phyloP scores from a whole-genome alignment of 768 basidiomycete species.

The Dendrothele bispora region DNA sequence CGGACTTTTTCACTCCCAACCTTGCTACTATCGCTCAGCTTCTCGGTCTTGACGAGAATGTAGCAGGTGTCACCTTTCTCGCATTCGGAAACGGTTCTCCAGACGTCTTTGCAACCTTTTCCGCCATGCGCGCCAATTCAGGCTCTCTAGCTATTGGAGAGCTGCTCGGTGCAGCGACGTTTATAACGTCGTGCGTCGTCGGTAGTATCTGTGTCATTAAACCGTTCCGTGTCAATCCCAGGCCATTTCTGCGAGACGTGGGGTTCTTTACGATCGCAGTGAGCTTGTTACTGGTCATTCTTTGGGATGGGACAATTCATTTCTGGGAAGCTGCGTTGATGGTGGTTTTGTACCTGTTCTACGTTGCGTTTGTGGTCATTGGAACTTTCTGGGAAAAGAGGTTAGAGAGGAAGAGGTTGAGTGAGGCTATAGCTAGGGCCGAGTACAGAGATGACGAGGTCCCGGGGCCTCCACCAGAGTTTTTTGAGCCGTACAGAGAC shows the following conservation, averaged over 20 bases:
- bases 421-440: conserved; percentile 53
- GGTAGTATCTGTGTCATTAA: conserved; percentile 98
- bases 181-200: conserved; percentile 95
- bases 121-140: conserved; percentile 82
- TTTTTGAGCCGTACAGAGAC: conserved; percentile 58
- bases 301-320: conserved; percentile 73
- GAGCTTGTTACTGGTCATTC: conserved; percentile 67
- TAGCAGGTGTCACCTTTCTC: conserved; percentile 95
- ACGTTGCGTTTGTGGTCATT: conserved; percentile 74
- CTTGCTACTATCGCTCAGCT: conserved; percentile 85
- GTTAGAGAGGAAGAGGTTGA: conserved; percentile 42
- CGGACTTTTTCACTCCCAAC: conserved; percentile 98
- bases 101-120: conserved; percentile 94
- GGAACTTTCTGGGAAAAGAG: conserved; percentile 77
- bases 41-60: conserved; percentile 86
- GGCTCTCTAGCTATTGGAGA: conserved; percentile 94
- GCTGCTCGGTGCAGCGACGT: conserved; percentile 90
- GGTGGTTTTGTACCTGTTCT: conserved; percentile 71
- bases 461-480: conserved; percentile 29
- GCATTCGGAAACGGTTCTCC: conserved; percentile 98
- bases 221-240: conserved; percentile 81
- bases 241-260: conserved; percentile 89
- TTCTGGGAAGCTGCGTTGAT: conserved; percentile 73
- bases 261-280: conserved; percentile 92
- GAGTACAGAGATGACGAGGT: conserved; percentile 57